Evolutionary conservation across 352 stramenopile species (phyloP).

Genomic region (Hyaloperonospora brassicae): DNA sequence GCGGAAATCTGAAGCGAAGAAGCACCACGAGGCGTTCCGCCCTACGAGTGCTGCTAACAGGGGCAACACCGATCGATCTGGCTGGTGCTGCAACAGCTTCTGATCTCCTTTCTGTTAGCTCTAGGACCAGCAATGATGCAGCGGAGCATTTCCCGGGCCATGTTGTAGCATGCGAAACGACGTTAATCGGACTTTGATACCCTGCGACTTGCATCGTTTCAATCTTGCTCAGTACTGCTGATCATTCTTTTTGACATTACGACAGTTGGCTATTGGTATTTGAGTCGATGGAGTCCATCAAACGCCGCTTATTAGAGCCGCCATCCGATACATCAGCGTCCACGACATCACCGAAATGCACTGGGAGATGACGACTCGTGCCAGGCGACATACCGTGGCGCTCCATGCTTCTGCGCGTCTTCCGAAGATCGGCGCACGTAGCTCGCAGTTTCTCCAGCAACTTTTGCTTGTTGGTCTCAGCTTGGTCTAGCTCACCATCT

Average conservation of each 20-base stretch:
- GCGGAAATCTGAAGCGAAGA: constrained; percentile 64
- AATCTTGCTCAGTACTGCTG: not conserved
- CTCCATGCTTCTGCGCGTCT: constrained; percentile 35
- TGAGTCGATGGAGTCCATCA: constrained; percentile 11
- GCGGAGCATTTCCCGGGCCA: too few species aligned
- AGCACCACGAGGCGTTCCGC: constrained; percentile 69
- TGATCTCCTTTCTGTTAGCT: constrained; percentile 20
- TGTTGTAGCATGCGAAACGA: constrained; percentile 1
- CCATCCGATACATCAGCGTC: constrained; percentile 9
- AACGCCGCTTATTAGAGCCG: constrained; percentile 24
- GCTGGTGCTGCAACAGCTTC: constrained; percentile 86
- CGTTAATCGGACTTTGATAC: constrained; percentile 15
- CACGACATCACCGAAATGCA: constrained; percentile 38
- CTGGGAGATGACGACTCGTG: constrained; percentile 21
- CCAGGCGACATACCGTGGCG: constrained; percentile 15
- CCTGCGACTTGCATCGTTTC: not conserved
- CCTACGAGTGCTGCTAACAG: constrained; percentile 44
- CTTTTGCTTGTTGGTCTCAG: constrained; percentile 42
- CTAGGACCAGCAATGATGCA: too few species aligned
- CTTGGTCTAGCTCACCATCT: constrained; percentile 53
- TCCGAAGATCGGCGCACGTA: constrained; percentile 23
- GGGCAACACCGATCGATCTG: constrained; percentile 32
- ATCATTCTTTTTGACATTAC: constrained; percentile 2
- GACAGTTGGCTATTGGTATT: constrained; percentile 4
- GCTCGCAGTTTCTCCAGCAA: constrained; percentile 32